A percentile compares a stretch with the other conserved stretches of the same genome.
phyloP scores from a whole-genome alignment of 495 filamentous ascomycete genomes.

The Aspergillus mulundensis region DNA sequence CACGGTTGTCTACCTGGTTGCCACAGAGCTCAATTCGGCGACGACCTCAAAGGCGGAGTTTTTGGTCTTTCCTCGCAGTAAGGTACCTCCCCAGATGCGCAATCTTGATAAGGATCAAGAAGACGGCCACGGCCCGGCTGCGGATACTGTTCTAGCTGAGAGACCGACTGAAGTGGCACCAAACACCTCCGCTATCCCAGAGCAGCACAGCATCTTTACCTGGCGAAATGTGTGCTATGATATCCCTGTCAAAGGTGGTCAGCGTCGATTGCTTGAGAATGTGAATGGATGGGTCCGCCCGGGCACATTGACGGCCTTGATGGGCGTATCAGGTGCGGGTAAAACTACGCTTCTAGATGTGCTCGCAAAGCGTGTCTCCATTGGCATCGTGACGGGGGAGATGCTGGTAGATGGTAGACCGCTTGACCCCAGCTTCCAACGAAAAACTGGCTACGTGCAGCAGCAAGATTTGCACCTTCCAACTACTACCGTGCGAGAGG shows the following conservation, averaged over 20 bases:
- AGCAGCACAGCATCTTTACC: conserved; percentile 61
- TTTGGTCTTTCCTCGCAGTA: conserved; percentile 40
- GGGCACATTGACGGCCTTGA: conserved; percentile 64
- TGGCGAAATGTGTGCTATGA: conserved; percentile 74
- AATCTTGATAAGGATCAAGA: conserved; percentile 27
- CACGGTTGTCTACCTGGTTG: conserved; percentile 42
- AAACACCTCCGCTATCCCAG: conserved; percentile 36
- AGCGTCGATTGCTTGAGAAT: conserved; percentile 56
- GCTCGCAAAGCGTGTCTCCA: conserved; percentile 50
- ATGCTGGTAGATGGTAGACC: conserved; percentile 51
- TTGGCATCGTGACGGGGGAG: conserved; percentile 52
- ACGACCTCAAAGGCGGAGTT: conserved; percentile 42
- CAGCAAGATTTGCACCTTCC: conserved; percentile 87
- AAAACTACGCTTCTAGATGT: conserved; percentile 66
- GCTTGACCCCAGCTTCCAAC: conserved; percentile 74
- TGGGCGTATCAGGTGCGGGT: conserved; percentile 59
- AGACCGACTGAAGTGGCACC: conserved; percentile 22
- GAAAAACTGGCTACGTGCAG: conserved; percentile 90
- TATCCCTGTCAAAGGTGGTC: conserved; percentile 56
- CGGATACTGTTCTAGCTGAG: conserved; percentile 15
- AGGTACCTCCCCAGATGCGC: conserved; percentile 32
- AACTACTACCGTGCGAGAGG: conserved; percentile 78
- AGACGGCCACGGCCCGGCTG: conserved; percentile 10
- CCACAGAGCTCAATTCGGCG: conserved; percentile 43
- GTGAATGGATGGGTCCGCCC: conserved; percentile 66